phyloP scores from a whole-genome alignment of 257 asterid species.

The Euphrasia confusa region DNA sequence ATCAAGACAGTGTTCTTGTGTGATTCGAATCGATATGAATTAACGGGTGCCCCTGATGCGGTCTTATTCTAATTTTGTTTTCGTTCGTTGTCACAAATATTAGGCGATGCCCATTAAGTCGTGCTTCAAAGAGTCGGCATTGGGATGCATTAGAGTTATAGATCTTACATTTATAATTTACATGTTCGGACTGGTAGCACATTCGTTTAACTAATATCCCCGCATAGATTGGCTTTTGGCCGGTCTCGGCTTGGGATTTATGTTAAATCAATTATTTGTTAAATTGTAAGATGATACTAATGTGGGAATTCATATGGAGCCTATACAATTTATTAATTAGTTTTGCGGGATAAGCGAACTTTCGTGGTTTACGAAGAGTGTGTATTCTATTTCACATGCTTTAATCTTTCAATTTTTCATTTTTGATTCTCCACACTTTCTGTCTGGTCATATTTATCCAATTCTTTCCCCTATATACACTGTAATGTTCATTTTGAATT shows the following conservation, averaged over 20 bases:
- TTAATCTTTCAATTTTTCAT: neutral
- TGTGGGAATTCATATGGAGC: neutral
- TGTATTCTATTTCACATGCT: neutral
- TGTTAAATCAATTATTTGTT: too few relatives aligned
- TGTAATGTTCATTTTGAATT: conserved; percentile 13
- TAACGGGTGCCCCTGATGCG: neutral
- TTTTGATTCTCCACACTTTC: conserved; percentile 9
- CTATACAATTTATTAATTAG: neutral
- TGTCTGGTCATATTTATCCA: neutral
- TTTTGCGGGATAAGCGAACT: too few relatives aligned
- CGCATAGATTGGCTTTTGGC: neutral
- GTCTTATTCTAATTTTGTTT: neutral
- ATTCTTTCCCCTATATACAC: neutral
- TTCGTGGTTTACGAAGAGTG: neutral
- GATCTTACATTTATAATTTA: neutral
- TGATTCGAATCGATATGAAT: neutral
- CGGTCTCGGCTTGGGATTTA: neutral
- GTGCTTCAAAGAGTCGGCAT: neutral
- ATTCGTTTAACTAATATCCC: too few relatives aligned
- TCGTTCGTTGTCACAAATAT: neutral
- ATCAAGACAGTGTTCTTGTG: neutral
- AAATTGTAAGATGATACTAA: neutral
- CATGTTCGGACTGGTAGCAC: neutral
- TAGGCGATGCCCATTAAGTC: neutral
- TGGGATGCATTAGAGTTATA: neutral